phyloP scores from a whole-genome alignment of 495 filamentous ascomycete genomes.

The Glarea lozoyensis region DNA sequence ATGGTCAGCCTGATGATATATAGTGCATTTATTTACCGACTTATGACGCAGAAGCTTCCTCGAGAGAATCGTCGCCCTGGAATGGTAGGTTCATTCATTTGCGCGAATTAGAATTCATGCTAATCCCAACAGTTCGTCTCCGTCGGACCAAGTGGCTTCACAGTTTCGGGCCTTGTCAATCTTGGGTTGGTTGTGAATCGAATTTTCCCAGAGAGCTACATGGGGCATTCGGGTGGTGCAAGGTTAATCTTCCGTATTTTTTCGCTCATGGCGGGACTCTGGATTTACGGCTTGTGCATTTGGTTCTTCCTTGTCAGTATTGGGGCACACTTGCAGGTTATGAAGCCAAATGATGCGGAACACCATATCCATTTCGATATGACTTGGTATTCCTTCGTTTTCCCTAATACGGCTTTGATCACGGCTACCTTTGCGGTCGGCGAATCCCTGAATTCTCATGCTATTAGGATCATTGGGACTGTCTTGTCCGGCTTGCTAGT shows the following conservation, averaged over 20 bases:
- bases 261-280: slow-evolving; percentile 47
- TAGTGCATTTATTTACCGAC: slow-evolving; percentile 74
- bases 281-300: slow-evolving; percentile 77
- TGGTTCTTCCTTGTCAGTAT: slow-evolving; percentile 82
- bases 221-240: slow-evolving; percentile 28
- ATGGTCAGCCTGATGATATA: slow-evolving; percentile 80
- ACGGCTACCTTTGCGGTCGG: slow-evolving; percentile 69
- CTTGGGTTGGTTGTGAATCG: slow-evolving; percentile 33
- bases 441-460: slow-evolving; percentile 48
- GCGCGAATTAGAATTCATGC: not conserved
- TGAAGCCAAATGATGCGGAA: slow-evolving; percentile 36
- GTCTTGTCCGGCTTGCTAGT: slow-evolving; percentile 53
- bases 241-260: slow-evolving; percentile 31
- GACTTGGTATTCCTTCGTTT: slow-evolving; percentile 78
- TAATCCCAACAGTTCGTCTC: slow-evolving; percentile 50
- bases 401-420: slow-evolving; percentile 73
- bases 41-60: slow-evolving; percentile 89
- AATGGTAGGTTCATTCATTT: slow-evolving; percentile 37
- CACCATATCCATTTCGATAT: slow-evolving; percentile 64
- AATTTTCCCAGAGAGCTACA: slow-evolving; percentile 29
- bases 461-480: slow-evolving; percentile 60
- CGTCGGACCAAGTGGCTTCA: slow-evolving; percentile 74
- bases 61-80: slow-evolving; percentile 66
- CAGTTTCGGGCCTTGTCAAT: slow-evolving; percentile 54
- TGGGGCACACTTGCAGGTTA: slow-evolving; percentile 66